Evolutionary conservation across 495 filamentous ascomycete species (phyloP), one percentile per base, ranked within the genome.

Genomic region (Pyrenopolyporus hunteri): DNA sequence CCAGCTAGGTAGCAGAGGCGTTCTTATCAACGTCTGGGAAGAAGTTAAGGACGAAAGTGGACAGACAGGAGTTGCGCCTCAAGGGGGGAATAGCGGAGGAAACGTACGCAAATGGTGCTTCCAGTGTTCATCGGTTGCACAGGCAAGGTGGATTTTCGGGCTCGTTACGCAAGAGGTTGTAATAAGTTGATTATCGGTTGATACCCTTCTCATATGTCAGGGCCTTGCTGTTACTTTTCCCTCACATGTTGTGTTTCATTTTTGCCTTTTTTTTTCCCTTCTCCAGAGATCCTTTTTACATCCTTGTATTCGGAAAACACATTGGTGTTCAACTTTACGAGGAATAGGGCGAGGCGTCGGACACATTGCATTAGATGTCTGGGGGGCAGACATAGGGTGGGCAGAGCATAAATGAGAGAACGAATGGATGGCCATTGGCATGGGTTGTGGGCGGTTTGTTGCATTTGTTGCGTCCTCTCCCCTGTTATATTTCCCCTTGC

Each of bases 1-100:
- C 67, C 80, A 90, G 6, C 79, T 96, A 23, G 93, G 89, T 0
- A 79, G 88, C 43, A 89, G 86, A 35, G 94, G 94, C 6, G 91
- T 98, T 66, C 89, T 92, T 10, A 80, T 95, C 43, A 92, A 86
- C 51, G 87, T 98, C 8, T 91, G 92, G 83, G 89, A 93, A 67
- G 90, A 94, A 68, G 80, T 87, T 33, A 79, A 86, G 17, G 89
- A 88, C 19, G 82, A 85, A 59, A 81, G 87, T 65, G 89, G 88
- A 0, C 80, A 83, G 55, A 77, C 87, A 13, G 90, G 90, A 8
- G 76, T 80, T 1, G 85, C 85, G 23, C 84, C 85, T 0, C 79
- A 85, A 45, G 80, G 81, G 31, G 94, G 94, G 3, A 89, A 88
- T 19, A 85, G 96, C 1, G 82, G 80, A 3, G 89, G 88, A 7